Evolutionary conservation across 768 basidiomycete genomes (phyloP).

Genomic region (Calocera cornea): DNA sequence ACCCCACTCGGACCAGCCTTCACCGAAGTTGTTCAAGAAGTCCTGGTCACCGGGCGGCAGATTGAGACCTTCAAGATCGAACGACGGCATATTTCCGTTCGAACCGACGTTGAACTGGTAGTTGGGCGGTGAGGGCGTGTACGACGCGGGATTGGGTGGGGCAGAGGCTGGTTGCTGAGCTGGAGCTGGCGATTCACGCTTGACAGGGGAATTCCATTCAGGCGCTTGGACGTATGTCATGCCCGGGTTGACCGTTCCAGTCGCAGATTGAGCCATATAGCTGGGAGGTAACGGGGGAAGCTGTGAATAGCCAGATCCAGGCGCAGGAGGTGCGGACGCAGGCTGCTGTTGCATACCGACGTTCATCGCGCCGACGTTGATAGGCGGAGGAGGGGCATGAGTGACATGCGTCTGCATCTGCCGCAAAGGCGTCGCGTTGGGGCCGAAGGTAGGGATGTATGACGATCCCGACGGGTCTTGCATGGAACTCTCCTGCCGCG

Average conservation of each 20-base stretch:
- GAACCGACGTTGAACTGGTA: conserved; percentile 1
- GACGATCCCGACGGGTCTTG: neutral
- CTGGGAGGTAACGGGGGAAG: neutral
- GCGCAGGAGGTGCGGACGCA: neutral
- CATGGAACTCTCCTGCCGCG: neutral
- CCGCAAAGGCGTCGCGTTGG: neutral
- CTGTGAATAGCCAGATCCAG: neutral
- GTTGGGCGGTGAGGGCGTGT: neutral
- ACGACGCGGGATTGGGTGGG: neutral
- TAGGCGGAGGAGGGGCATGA: neutral
- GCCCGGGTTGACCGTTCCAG: neutral
- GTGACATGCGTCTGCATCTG: neutral
- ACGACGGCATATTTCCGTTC: neutral
- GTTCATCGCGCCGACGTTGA: neutral
- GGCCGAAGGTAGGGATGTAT: neutral
- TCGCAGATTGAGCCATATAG: neutral
- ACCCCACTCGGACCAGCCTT: conserved; percentile 1
- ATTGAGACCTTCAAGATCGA: neutral
- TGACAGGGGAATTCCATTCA: neutral
- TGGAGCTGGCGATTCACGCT: neutral
- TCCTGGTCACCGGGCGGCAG: neutral
- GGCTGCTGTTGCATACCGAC: neutral
- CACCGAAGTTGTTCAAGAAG: neutral
- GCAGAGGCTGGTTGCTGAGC: neutral
- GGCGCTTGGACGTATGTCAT: neutral